These are phyloP conservation scores for Fusarium avenaceum DNA, from an alignment of 2,329 filamentous ascomycete genomes.

Conservation along the genomic window DNA sequence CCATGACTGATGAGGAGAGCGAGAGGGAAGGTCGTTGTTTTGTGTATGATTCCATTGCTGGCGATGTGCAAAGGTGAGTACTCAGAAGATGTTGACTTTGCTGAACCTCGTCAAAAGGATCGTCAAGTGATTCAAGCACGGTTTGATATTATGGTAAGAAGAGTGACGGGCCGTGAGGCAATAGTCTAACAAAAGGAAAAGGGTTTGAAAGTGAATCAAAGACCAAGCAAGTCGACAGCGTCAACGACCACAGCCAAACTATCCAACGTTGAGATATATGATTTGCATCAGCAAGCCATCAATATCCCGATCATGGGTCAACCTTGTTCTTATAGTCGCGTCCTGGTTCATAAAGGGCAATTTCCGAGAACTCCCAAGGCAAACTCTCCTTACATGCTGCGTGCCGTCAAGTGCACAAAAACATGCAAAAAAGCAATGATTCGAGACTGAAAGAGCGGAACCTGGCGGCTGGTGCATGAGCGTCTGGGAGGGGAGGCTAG, in stretches of 20 bases:
- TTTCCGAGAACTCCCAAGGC: slow-evolving; percentile 22
- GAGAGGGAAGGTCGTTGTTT: slow-evolving; percentile 25
- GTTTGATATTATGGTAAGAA: slow-evolving; percentile 14
- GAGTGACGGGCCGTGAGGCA: slow-evolving; percentile 31
- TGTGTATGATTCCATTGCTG: slow-evolving; percentile 35
- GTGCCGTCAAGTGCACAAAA: slow-evolving; percentile 30
- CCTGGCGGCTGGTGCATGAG: slow-evolving; percentile 35
- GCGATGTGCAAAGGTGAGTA: not conserved
- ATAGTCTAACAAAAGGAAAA: slow-evolving; percentile 36
- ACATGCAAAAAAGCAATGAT: slow-evolving; percentile 36
- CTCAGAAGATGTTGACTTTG: not conserved
- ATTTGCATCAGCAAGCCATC: slow-evolving; percentile 24
- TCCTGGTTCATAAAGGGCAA: slow-evolving; percentile 12
- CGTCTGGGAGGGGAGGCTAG: not conserved
- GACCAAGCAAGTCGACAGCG: slow-evolving; percentile 21
- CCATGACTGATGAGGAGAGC: slow-evolving; percentile 39
- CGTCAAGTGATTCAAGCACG: slow-evolving; percentile 9
- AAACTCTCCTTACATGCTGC: slow-evolving; percentile 39
- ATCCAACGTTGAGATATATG: slow-evolving; percentile 20
- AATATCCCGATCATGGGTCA: slow-evolving; percentile 22
- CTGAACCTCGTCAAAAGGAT: slow-evolving; percentile 7
- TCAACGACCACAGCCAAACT: slow-evolving; percentile 12
- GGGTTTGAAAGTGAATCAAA: not conserved
- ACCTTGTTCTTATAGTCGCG: slow-evolving; percentile 38
- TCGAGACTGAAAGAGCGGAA: slow-evolving; percentile 28